Evolutionary conservation across 2,329 filamentous ascomycete species (phyloP), one percentile per base, ranked within the genome.

Genomic region (Westerdykella aurantiaca): DNA sequence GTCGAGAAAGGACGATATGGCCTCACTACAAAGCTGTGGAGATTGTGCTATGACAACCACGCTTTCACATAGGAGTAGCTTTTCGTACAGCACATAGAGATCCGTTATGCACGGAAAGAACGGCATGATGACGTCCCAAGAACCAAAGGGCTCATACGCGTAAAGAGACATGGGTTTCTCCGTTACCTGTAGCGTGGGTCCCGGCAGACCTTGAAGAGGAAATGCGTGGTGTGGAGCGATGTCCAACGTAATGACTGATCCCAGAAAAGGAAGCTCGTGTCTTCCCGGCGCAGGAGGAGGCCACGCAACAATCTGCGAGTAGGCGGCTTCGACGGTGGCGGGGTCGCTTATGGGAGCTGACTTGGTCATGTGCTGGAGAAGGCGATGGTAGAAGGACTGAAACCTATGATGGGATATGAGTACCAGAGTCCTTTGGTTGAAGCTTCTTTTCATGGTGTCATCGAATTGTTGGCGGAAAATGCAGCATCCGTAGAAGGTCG

Each of bases 401-500:
- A 71, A 70, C 39, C 65, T 60, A 50, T 70, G 67, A 31, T 67
- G 64, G 1, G 68, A 69, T 21, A 71, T 54, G n/a, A 70, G 41
- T 10, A 69, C 66, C 5, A 71, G 50, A 7, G 61, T 64, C 43
- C 67, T 57, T 41, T 71, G 68, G 41, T 69, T 69, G 57, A 69
- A 71, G 39, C 66, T 67, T 35, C 68, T 56, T 49, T 71, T 71
- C 57, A 68, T 69, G 1, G 59, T 62, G 18, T 61, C 46, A 42
- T 71, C 68, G 22, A 61, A 67, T 44, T 69, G 66, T 46, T 70
- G 68, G 37, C 68, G 67, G 40, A 71, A 71, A 40, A 70, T 53
- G 37, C 64, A 69, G 29, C 54, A 60, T 22, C 56, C 67, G 42
- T 66, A 64, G 43, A 71, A 59, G 13, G 55, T 56, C 37, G 52